Evolutionary conservation across 2,329 filamentous ascomycete species (phyloP).

Genomic region (Fonsecaea pugnacius): DNA sequence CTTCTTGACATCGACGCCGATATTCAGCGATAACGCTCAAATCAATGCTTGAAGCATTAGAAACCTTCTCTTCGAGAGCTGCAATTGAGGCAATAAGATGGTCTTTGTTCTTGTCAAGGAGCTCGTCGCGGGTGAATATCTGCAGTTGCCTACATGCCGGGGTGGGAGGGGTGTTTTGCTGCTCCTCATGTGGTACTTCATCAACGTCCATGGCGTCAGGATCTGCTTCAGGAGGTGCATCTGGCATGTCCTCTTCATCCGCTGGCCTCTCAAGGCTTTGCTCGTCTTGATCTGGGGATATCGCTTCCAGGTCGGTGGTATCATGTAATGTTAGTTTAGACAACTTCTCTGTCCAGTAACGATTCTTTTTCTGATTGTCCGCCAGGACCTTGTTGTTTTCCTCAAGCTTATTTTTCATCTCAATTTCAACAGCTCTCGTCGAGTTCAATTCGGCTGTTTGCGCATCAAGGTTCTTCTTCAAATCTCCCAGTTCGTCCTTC

Average conservation of each 20-base stretch:
- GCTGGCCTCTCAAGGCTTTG: slow-evolving; percentile 5
- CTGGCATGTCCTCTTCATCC: slow-evolving; percentile 26
- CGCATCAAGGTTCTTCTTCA: slow-evolving; percentile 86
- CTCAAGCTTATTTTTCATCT: slow-evolving; percentile 98
- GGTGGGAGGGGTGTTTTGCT: slow-evolving; percentile 37
- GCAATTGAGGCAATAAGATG: slow-evolving; percentile 68
- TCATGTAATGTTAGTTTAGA: slow-evolving; percentile 82
- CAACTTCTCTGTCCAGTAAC: slow-evolving; percentile 89
- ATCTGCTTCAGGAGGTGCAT: slow-evolving; percentile 78
- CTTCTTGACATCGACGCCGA: slow-evolving; percentile 80
- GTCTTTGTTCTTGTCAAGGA: slow-evolving; percentile 66
- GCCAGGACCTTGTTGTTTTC: slow-evolving; percentile 87
- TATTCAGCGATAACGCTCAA: slow-evolving; percentile 88
- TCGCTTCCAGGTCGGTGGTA: slow-evolving; percentile 65
- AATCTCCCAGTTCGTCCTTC: slow-evolving; percentile 74
- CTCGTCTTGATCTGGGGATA: slow-evolving; percentile 13
- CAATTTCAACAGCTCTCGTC: slow-evolving; percentile 86
- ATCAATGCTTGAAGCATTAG: slow-evolving; percentile 79
- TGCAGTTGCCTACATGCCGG: slow-evolving; percentile 65
- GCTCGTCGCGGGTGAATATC: slow-evolving; percentile 73
- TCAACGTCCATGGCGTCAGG: slow-evolving; percentile 39
- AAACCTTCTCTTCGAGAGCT: slow-evolving; percentile 72
- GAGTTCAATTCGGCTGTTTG: slow-evolving; percentile 86
- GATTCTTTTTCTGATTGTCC: slow-evolving; percentile 82
- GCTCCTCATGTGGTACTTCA: slow-evolving; percentile 57